These are phyloP conservation scores for Lantana camara DNA, from an alignment of 257 asterid species.

Conservation along the genomic window DNA sequence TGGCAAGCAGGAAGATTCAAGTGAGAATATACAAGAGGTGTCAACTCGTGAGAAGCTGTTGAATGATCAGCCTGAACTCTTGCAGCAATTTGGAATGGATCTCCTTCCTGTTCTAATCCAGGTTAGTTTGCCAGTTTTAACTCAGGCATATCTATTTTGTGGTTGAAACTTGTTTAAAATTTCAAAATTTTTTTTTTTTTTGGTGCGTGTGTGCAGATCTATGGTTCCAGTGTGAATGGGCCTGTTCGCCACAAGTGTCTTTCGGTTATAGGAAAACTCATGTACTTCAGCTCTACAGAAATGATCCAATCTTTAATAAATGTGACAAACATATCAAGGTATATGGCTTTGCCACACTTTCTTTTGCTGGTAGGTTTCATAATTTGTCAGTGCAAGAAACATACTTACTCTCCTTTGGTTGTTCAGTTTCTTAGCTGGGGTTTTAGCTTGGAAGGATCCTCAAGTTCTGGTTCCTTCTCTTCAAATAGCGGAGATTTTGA, in stretches of 20 bases:
- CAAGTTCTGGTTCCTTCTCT: conserved; percentile 96
- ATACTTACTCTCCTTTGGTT: conserved; percentile 31
- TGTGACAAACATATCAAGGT: conserved; percentile 88
- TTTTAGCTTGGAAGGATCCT: conserved; percentile 99
- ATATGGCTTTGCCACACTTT: conserved; percentile 20
- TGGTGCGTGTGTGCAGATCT: conserved; percentile 76
- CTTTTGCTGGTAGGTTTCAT: conserved; percentile 17
- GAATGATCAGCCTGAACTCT: conserved; percentile 91
- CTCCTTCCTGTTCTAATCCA: conserved; percentile 91
- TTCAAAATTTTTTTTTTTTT: conserved; percentile 18
- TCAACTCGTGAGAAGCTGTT: conserved; percentile 81
- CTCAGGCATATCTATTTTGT: conserved; percentile 1
- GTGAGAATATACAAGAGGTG: conserved; percentile 53
- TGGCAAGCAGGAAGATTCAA: conserved; percentile 67
- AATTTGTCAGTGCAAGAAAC: conserved; percentile 10
- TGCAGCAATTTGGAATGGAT: conserved; percentile 93
- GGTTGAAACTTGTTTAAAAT: neutral
- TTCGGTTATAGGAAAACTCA: conserved; percentile 89
- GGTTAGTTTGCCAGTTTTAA: conserved; percentile 43
- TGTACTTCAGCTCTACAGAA: conserved; percentile 92
- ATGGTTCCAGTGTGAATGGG: conserved; percentile 97
- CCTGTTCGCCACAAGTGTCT: conserved; percentile 98
- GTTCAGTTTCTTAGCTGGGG: conserved; percentile 91
- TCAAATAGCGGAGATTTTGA: conserved; percentile 90
- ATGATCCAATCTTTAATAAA: conserved; percentile 75